These are phyloP conservation scores for Aphanomyces stellatus DNA, from an alignment of 352 stramenopile genomes.

Conservation along the genomic window DNA sequence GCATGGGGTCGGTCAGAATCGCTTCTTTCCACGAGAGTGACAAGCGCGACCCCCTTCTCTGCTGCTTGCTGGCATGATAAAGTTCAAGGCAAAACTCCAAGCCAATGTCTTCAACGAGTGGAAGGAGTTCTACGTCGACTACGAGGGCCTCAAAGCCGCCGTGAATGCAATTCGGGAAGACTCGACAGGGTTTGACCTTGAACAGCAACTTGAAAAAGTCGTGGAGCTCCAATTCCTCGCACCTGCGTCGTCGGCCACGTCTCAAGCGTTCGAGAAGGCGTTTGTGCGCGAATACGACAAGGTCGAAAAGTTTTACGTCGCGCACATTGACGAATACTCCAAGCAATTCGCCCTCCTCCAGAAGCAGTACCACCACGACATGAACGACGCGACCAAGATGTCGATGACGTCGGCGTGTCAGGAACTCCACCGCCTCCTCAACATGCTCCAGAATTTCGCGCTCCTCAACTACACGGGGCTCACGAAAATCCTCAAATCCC, in stretches of 20 bases:
- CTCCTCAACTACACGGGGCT: constrained; percentile 98
- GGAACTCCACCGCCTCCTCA: constrained; percentile 88
- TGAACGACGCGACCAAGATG: not conserved
- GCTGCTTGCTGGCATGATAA: constrained; percentile 28
- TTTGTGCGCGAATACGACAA: constrained; percentile 75
- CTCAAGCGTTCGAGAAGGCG: constrained; percentile 62
- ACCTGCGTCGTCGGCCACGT: constrained; percentile 25
- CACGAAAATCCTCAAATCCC: constrained; percentile 97
- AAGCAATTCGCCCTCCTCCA: constrained; percentile 83
- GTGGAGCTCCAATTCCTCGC: constrained; percentile 17
- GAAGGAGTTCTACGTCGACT: constrained; percentile 83
- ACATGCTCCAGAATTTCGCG: constrained; percentile 93
- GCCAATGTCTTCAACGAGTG: constrained; percentile 79
- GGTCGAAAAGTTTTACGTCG: constrained; percentile 85
- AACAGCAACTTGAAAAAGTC: constrained; percentile 17
- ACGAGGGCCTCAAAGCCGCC: constrained; percentile 75
- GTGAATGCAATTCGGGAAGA: constrained; percentile 32
- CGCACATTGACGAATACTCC: constrained; percentile 67
- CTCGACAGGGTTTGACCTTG: not conserved
- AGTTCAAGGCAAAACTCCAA: constrained; percentile 19
- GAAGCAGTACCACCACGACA: constrained; percentile 26
- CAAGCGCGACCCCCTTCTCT: no score
- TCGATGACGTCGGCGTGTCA: constrained; percentile 19
- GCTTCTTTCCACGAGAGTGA: no score
- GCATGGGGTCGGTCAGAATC: no score